Base-by-base conservation (phyloP, 202 grass and related monocot genomes). In the Eragrostis tef region DNA sequence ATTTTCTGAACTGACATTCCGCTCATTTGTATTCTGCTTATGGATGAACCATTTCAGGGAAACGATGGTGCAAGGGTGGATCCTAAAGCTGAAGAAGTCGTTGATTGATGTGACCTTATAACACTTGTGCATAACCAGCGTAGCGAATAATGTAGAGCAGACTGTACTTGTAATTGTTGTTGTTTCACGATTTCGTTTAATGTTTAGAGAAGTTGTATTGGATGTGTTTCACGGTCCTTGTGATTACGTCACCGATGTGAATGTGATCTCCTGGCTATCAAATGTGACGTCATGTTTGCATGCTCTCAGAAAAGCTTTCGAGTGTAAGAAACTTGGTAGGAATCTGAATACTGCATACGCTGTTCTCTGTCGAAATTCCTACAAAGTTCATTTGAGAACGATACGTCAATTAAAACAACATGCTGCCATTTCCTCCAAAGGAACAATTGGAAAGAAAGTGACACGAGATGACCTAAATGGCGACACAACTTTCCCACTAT, bases 61-160 rank as follows among this genome's bases (percentile, higher is more conserved):
- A 84, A 70, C 3, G 2, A 15, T 1, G 22, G 49, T 17, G 43
- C 45, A 12, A 77, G 20, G 20, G 66, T 4, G 53, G 45, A 81
- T 61, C 50, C 48, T 10, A 67, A 74, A 71, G 41, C 9, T 3
- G 48, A 74, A 71, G 79, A 67, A 82, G 50, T 8, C n/a, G 20
- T 13, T 26, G 51, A 42, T 0, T 88, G 62, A 86, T 86, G 25
- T 31, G 56, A 34, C 48, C 29, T 6, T 59, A 75, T 83, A 79
- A 72, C 65, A 15, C 9, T 61, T 11, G 53, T 64, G 79, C 73
- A 64, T 83, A 86, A 52, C 17, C 73, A 79, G 63, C 75, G 70
- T 86, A 87, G 74, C 3, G 12, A 83, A 90, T 90, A 75, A 87
- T 90, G 36, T 79, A 90, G 84, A 57, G 24, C 62, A 70, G 20